Base-by-base conservation (phyloP, 139 green algal genomes). In the Medakamo hakoo region DNA sequence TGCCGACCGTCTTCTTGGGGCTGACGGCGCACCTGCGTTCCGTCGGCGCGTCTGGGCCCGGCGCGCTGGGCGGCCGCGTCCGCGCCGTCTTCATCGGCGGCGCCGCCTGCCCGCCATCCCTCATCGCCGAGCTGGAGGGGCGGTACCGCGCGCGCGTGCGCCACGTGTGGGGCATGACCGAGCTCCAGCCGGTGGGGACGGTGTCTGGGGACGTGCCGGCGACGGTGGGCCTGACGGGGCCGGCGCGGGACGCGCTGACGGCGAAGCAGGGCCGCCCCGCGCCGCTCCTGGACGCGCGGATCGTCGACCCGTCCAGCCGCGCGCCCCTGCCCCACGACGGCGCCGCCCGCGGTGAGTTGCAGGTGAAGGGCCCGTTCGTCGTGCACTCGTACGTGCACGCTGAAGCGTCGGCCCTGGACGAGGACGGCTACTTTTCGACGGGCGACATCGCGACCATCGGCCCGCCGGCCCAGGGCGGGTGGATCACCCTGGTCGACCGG, bases 401-500 rank as follows among this genome's bases (percentile, higher is more conserved):
- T 3, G 59, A 71, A 0, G 30, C 55, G 3, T 49, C 49, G 16
- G 68, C 40, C 20, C 24, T 59, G 0, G 73, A 79, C 52, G 31
- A 25, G 1, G 72, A 80, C 2, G 57, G 63, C 57, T 92, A 80
- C 80, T 89, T 91, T 63, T 49, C 75, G 57, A 92, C 86, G 0
- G 85, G 86, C 9, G 86, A 92, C 60, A 73, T 94, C 55, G 83
- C 79, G 30, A 85, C 71, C 4, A 86, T 95, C 20, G 80, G 92
- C 59, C n/a, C n/a, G n/a, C n/a, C n/a, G n/a, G 1, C 26, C 0
- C 49, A 67, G 3, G 87, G 87, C 4, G n/a, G n/a, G n/a, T 62
- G 78, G 40, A 74, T 78, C 64, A 73, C 61, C 9, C 40, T 60
- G 56, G 24, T 60, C 0, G 84, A 92, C 69, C 69, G 84, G 25